phyloP scores from a whole-genome alignment of 495 filamentous ascomycete species.

The Diplogelasinospora grovesii region DNA sequence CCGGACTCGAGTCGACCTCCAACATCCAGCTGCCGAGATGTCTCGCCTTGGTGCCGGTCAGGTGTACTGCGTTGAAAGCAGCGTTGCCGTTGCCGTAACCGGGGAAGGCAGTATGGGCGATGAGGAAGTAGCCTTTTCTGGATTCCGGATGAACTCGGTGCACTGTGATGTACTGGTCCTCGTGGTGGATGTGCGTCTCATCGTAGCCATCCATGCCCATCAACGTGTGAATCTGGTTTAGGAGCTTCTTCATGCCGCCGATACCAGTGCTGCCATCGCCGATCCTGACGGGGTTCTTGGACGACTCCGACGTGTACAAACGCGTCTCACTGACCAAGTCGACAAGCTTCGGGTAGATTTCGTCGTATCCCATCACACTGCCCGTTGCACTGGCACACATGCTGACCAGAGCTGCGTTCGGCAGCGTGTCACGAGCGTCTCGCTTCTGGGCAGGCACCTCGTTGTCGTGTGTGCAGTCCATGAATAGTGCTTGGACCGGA shows the following conservation, averaged over 20 bases:
- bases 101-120: conserved; percentile 91
- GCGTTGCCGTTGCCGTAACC: conserved; percentile 77
- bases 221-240: conserved; percentile 84
- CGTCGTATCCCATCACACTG: conserved; percentile 98
- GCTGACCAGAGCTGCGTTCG: conserved; percentile 88
- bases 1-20: conserved; percentile 66
- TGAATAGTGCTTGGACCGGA: conserved; percentile 89
- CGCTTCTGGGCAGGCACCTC: conserved; percentile 93
- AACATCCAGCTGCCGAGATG: conserved; percentile 83
- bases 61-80: conserved; percentile 64
- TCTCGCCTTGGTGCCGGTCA: conserved; percentile 68
- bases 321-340: conserved; percentile 86
- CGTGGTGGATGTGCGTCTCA: conserved; percentile 95
- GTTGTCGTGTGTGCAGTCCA: conserved; percentile 99
- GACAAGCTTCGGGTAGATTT: conserved; percentile 85
- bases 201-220: conserved; percentile 94
- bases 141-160: conserved; percentile 89
- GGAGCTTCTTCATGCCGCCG: conserved; percentile 77
- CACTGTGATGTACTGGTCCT: conserved; percentile 91
- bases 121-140: conserved; percentile 86
- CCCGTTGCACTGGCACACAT: conserved; percentile 94
- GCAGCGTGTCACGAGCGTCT: conserved; percentile 87
- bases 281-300: conserved; percentile 49
- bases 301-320: conserved; percentile 68
- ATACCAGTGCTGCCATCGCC: conserved; percentile 71